Conservation (phyloP, 139 green algal species). For the Auxenochlorella pyrenoidosa region DNA sequence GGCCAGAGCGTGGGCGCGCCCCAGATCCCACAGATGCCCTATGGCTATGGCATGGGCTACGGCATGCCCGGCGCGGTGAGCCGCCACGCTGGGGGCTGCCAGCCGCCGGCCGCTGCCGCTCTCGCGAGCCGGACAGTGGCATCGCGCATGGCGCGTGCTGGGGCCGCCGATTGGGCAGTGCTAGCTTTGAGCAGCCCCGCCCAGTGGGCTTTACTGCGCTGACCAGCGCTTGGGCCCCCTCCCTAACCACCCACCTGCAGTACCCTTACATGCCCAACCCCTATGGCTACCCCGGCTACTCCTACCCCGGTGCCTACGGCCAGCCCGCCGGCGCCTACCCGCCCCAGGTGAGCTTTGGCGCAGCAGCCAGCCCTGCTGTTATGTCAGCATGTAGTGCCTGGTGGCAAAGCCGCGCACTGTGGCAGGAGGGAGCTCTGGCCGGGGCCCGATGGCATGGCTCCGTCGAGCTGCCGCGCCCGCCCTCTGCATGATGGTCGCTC, state of each 20-base stretch:
- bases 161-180: too few relatives aligned
- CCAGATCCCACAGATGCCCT: conserved; percentile 40
- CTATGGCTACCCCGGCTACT: conserved; percentile 29
- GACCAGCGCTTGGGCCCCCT: too few relatives aligned
- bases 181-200: not conserved
- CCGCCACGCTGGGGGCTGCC: too few relatives aligned
- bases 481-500: too few relatives aligned
- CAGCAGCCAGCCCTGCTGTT: not conserved
- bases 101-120: too few relatives aligned
- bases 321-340: conserved; percentile 27
- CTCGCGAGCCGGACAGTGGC: not conserved
- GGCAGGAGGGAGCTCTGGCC: too few relatives aligned
- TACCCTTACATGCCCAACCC: conserved; percentile 36
- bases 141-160: not conserved
- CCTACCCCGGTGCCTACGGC: conserved; percentile 10
- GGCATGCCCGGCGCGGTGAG: not conserved
- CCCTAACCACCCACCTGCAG: not conserved
- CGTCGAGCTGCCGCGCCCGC: too few relatives aligned
- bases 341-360: not conserved
- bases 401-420: too few relatives aligned
- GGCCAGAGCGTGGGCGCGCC: not conserved
- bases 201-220: too few relatives aligned
- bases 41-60: conserved; percentile 43
- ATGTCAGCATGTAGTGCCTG: too few relatives aligned
- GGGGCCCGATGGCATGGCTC: too few relatives aligned